A percentile compares a stretch with the other conserved stretches of the same genome.
These are phyloP conservation scores for Hyphodiscus hymeniophilus DNA, from an alignment of 495 filamentous ascomycete species.

Conservation along the genomic window DNA sequence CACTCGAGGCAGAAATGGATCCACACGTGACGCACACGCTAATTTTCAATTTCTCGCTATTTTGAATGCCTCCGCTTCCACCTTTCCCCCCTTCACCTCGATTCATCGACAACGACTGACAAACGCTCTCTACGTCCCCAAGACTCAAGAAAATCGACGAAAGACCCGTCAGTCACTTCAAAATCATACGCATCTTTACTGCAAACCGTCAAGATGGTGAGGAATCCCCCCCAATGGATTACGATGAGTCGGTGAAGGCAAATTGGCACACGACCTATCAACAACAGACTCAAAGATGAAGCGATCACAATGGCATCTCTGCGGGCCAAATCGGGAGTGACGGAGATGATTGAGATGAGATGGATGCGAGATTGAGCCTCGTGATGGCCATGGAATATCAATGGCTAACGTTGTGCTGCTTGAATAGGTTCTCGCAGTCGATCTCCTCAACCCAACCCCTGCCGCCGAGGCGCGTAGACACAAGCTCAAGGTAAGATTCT, in stretches of 20 bases:
- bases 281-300: conserved; percentile 1
- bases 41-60: conserved; percentile 6
- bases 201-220: conserved; percentile 53
- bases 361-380: conserved; percentile 1
- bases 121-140: conserved; percentile 24
- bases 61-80: conserved; percentile 1
- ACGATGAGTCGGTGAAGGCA: conserved; percentile 18
- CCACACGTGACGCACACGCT: conserved; percentile 12
- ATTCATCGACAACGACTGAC: conserved; percentile 25
- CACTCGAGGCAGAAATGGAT: too few species aligned
- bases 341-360: conserved; percentile 3
- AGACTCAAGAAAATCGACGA: conserved; percentile 27
- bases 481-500: conserved; percentile 91
- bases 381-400: conserved; percentile 12
- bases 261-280: conserved; percentile 19
- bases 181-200: conserved; percentile 21
- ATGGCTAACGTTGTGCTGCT: conserved; percentile 22
- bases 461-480: conserved; percentile 95
- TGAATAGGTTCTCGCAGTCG: conserved; percentile 93
- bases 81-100: conserved; percentile 7
- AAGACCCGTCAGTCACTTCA: conserved; percentile 36
- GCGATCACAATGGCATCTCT: conserved; percentile 2
- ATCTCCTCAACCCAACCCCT: conserved; percentile 97
- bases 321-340: background rate
- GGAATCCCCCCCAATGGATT: conserved; percentile 17